These are phyloP conservation scores for Aspergillus sergii DNA, from an alignment of 2,329 filamentous ascomycete species.

Conservation along the genomic window DNA sequence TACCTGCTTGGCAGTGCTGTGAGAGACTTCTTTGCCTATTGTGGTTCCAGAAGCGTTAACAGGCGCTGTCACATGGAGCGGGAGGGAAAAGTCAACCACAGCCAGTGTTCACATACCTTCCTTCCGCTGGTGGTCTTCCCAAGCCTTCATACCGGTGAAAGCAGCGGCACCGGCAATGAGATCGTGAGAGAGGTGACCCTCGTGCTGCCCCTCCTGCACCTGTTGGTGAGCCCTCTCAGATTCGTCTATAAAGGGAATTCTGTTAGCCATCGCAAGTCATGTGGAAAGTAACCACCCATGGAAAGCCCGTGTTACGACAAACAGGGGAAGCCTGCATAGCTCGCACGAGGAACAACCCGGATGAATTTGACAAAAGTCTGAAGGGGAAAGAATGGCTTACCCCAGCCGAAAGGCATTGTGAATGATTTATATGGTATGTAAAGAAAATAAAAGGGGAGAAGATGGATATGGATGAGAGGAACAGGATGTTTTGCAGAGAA, in stretches of 20 bases:
- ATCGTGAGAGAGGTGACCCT: constrained; percentile 71
- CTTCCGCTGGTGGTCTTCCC: constrained; percentile 72
- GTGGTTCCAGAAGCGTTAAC: not conserved
- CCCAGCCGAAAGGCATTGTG: constrained; percentile 41
- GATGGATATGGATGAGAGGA: constrained; percentile 2
- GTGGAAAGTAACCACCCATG: not conserved
- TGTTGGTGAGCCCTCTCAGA: constrained; percentile 57
- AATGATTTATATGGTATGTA: constrained; percentile 13
- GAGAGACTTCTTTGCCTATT: constrained; percentile 68
- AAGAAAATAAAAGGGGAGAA: constrained; percentile 1
- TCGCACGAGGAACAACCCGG: not conserved
- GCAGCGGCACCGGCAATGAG: constrained; percentile 73
- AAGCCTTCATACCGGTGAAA: constrained; percentile 79
- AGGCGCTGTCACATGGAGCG: not conserved
- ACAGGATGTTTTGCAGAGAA: not conserved
- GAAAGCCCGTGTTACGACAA: not conserved
- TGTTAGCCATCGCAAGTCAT: not conserved
- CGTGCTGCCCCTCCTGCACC: constrained; percentile 58
- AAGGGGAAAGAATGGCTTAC: constrained; percentile 24
- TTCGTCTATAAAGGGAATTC: constrained; percentile 44
- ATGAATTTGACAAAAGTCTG: not conserved
- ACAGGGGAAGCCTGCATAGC: not conserved
- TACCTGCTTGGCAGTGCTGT: constrained; percentile 77
- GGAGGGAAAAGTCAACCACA: no score
- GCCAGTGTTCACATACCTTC: constrained; percentile 55